phyloP scores from a whole-genome alignment of 2,329 filamentous ascomycete species.

The Fusarium verrucosum region DNA sequence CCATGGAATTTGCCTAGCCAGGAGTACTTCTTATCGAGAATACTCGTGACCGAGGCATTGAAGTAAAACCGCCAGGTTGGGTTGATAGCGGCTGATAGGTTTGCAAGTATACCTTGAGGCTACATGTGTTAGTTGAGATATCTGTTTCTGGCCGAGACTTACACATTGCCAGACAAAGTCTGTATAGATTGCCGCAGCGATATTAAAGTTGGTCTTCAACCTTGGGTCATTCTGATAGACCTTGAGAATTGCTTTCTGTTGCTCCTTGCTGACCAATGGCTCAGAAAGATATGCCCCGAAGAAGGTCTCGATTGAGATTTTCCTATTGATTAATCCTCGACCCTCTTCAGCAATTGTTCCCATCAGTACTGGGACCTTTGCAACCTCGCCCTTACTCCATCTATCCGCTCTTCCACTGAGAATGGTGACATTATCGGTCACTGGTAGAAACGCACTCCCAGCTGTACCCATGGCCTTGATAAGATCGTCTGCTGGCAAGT shows the following conservation, averaged over 20 bases:
- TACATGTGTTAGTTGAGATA: conserved; percentile 14
- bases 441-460: conserved; percentile 13
- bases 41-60: conserved; percentile 38
- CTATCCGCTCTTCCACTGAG: conserved; percentile 19
- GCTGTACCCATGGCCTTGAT: conserved; percentile 19
- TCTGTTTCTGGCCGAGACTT: conserved; percentile 11
- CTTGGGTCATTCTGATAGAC: conserved; percentile 24
- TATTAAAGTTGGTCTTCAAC: conserved; percentile 38
- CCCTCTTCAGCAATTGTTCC: conserved; percentile 43
- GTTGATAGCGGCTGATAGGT: conserved; percentile 29
- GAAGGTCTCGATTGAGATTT: conserved; percentile 36
- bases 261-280: conserved; percentile 11
- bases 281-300: conserved; percentile 24
- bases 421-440: conserved; percentile 36
- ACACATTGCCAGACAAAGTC: conserved; percentile 45
- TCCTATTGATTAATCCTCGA: conserved; percentile 33
- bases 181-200: conserved; percentile 41
- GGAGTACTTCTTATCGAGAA: conserved; percentile 28
- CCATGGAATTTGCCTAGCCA: conserved; percentile 45
- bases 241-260: conserved; percentile 23
- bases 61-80: conserved; percentile 44
- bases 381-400: conserved; percentile 32
- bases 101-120: conserved; percentile 41
- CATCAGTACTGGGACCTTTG: conserved; percentile 39
- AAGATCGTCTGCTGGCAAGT: conserved; percentile 23